Evolutionary conservation across 441 rosid species (phyloP).

Genomic region (Populus trichocarpa): DNA sequence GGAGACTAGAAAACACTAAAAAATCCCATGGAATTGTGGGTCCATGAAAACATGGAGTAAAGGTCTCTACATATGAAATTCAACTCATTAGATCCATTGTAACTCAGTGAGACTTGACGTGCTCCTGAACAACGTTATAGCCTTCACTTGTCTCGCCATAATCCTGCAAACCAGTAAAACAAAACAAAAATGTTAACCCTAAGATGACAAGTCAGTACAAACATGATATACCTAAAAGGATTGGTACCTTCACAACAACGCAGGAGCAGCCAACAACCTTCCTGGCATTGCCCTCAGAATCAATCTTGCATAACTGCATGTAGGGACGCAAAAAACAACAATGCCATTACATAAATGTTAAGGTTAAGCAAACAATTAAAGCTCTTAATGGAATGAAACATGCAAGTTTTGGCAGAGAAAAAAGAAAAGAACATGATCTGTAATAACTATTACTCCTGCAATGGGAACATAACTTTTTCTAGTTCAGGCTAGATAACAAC

Average conservation of each 20-base stretch:
- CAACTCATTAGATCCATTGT: not conserved
- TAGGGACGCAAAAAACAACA: not conserved
- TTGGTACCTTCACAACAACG: slow-evolving; percentile 45
- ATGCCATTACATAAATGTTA: not conserved
- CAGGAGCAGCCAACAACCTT: slow-evolving; percentile 60
- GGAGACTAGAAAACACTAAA: not conserved
- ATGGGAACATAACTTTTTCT: not conserved
- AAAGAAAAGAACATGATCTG: not conserved
- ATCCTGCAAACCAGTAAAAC: slow-evolving; percentile 32
- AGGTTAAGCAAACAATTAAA: not conserved
- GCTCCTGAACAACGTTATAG: slow-evolving; percentile 46
- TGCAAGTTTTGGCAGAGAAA: not conserved
- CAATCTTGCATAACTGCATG: slow-evolving; percentile 54
- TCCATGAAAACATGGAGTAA: not conserved
- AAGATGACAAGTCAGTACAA: not conserved
- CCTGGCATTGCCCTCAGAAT: slow-evolving; percentile 58
- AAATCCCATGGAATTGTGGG: not conserved
- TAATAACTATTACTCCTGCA: not conserved
- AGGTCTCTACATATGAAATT: slow-evolving; percentile 8
- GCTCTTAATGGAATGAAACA: not conserved
- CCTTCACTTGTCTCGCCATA: slow-evolving; percentile 60
- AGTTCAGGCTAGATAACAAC: not conserved
- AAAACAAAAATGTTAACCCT: not conserved
- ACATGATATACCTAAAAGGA: not conserved
- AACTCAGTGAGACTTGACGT: slow-evolving; percentile 43